Evolutionary conservation across 129 eudicot genomes (phyloP), one percentile per base, ranked within the genome.

Genomic region (Saussurea involucrata): DNA sequence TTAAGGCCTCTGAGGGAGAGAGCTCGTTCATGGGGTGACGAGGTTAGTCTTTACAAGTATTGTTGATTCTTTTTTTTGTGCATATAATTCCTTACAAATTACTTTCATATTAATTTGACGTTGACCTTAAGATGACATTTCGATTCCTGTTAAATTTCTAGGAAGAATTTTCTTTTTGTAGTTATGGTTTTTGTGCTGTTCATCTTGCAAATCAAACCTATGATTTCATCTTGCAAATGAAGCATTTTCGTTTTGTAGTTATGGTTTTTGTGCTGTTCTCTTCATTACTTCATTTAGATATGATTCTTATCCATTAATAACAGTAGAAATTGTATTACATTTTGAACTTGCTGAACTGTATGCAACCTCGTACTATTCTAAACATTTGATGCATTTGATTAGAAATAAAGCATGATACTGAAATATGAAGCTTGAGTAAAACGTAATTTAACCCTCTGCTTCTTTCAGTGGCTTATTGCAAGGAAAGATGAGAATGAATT

Each of bases 401-500:
- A n/a, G 71, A 28, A 53, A 28, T 64, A 68, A 11, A 73, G 8
- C 21, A 34, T 55, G 58, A 70, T 68, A 4, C 53, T 8, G 24
- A 32, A 17, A 34, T 34, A 27, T 73, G n/a, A 67, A 57, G 33
- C 27, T 70, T 37, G 64, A 49, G 57, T 66, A 29, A 67, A 42
- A 15, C 37, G 28, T 61, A 21, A 49, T 70, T 32, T 42, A 25
- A 33, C 66, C 78, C 13, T 68, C 20, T 33, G 61, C 73, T 81
- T 83, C 64, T 84, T 85, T 78, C 90, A 93, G 98, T 93, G 98
- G 98, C 97, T 93, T 81, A 85, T 82, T 69, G 83, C 73, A 32
- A 85, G 92, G 81, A 93, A 93, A 80, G 93, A 93, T 66, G 97
- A 90, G 61, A 82, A 69, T 24, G 92, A 91, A 71, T 63, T 80